Base-by-base conservation (phyloP, 2,329 filamentous ascomycete genomes). In the Cladobotryum protrusum region DNA sequence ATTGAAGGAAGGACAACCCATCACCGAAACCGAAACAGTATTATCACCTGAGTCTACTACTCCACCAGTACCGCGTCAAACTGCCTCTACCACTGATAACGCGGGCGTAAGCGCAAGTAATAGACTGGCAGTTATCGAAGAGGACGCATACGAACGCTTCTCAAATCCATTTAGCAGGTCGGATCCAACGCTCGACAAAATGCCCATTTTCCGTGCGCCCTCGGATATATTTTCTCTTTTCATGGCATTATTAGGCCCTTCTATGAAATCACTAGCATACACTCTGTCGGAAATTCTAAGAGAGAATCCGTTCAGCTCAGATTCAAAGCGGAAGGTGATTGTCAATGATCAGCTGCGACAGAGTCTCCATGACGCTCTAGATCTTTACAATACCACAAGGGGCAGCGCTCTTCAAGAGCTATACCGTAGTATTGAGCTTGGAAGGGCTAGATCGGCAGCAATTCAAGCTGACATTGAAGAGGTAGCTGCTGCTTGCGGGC, bases 401-500 rank as follows among this genome's bases (percentile, higher is more conserved):
- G 82, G 81, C 49, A 81, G 86, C 44, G 90, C 93, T 0, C 72
- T 99, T 6, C 77, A 83, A 50, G 78, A 86, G 50, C 76, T 99
- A 1, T 97, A 99, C 67, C 83, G 80, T 55, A 87, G 81, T 46
- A 89, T 90, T 53, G 84, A 90, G 58, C 75, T 90, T 36, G 81
- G 81, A 11, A 81, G 81, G 51, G 74, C 82, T 3, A 78, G 82
- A 39, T 84, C 86, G 0, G 77, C 89, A 47, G 86, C 86, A 54
- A 78, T 92, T 8, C 86, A 95, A 62, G 93, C 92, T 2, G 93
- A 97, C 65, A 90, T 96, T 50, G 93, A 99, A 65, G 93, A 99
- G 67, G 91, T 97, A 11, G 91, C 92, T 37, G 92, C 93, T n/a
- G 95, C 91, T 50, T 99, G 93, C 62, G 92, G 93, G 0, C 91